Conservation (phyloP, 108 stramenopile genomes). For the Stephanodiscus triporus region DNA sequence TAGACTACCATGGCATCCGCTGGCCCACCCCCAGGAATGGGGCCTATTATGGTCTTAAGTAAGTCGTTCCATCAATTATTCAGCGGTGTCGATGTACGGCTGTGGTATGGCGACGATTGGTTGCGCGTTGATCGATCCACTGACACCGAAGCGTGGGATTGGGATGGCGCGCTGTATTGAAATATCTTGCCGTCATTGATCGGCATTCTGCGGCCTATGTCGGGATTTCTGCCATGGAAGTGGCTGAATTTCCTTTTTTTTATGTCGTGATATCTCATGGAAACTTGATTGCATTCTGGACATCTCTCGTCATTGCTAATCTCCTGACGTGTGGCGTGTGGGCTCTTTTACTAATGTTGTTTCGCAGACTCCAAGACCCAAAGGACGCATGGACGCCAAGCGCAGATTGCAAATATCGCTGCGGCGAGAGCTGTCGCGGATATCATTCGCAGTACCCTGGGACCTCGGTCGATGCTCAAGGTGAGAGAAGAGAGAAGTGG, state of each 20-base stretch:
- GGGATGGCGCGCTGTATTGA: not conserved
- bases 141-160: not conserved
- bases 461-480: conserved; percentile 98
- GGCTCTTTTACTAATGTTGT: conserved; percentile 39
- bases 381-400: conserved; percentile 95
- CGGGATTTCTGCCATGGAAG: not conserved
- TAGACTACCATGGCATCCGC: conserved; percentile 32
- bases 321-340: not conserved
- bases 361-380: conserved; percentile 90
- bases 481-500: conserved; percentile 40
- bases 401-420: conserved; percentile 95
- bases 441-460: conserved; percentile 98
- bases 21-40: conserved; percentile 48
- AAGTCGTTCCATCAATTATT: conserved; percentile 49
- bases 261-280: not conserved
- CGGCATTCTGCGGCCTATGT: not conserved
- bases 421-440: conserved; percentile 96
- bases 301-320: conserved; percentile 5
- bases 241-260: not conserved
- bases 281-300: conserved; percentile 5
- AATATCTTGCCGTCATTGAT: not conserved
- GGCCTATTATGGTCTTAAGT: conserved; percentile 90
- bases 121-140: not conserved
- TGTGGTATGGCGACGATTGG: not conserved
- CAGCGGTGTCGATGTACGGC: not conserved